These are phyloP conservation scores for Lachancea kluyveri DNA, from an alignment of 805 yeast genomes.

Conservation along the genomic window DNA sequence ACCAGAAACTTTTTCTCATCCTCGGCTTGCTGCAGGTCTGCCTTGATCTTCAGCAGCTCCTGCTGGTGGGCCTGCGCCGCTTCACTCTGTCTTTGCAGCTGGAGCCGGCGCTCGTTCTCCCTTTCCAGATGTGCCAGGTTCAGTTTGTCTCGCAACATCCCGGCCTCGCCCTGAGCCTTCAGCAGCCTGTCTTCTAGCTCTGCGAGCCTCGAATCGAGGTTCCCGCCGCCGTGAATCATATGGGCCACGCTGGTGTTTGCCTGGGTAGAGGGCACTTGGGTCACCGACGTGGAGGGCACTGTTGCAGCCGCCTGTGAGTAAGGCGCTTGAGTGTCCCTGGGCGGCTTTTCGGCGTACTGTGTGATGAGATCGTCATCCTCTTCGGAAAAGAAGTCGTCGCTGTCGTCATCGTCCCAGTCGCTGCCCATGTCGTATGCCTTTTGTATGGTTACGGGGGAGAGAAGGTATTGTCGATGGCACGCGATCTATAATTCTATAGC, in stretches of 20 bases:
- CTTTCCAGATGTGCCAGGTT: slow-evolving; percentile 38
- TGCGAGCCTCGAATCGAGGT: not conserved
- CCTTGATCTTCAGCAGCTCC: slow-evolving; percentile 36
- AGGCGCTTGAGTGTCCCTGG: slow-evolving; percentile 11
- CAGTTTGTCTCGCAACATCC: slow-evolving; percentile 65
- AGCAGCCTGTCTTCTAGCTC: slow-evolving; percentile 29
- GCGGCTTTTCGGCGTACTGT: slow-evolving; percentile 41
- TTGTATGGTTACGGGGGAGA: too few relatives aligned
- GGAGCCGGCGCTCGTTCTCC: slow-evolving; percentile 33
- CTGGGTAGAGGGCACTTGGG: not conserved
- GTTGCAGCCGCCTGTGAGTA: not conserved
- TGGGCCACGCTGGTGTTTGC: not conserved
- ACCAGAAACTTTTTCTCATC: slow-evolving; percentile 51
- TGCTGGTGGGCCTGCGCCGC: slow-evolving; percentile 17
- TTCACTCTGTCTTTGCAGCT: slow-evolving; percentile 23
- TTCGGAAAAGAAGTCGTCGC: slow-evolving; percentile 4
- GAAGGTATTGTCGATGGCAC: too few relatives aligned
- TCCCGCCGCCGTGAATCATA: not conserved
- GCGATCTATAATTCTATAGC: too few relatives aligned
- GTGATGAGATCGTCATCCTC: slow-evolving; percentile 41
- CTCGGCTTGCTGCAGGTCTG: slow-evolving; percentile 38
- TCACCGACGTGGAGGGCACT: not conserved
- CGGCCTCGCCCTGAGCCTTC: slow-evolving; percentile 71
- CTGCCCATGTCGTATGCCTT: too few relatives aligned
- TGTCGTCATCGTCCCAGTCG: slow-evolving; percentile 30